Evolutionary conservation across 2,329 filamentous ascomycete species (phyloP).

Genomic region (Ploettnerulaceae sp.): DNA sequence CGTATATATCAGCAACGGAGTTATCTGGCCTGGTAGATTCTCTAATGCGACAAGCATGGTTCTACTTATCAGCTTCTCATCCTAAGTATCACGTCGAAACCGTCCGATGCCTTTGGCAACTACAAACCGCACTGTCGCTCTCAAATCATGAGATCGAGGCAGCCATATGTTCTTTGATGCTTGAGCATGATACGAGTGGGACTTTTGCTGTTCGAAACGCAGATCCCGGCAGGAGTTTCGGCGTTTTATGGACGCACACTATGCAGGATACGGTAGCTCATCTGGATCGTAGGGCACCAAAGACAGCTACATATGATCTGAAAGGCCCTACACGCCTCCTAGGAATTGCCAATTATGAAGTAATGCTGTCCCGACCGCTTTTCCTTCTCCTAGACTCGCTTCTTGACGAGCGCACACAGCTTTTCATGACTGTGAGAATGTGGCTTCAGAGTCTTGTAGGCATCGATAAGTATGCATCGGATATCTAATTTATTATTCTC

Average conservation of each 20-base stretch:
- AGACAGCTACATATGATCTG: conserved; percentile 37
- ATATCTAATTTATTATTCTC: neutral
- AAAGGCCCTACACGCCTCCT: conserved; percentile 41
- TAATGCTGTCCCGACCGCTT: conserved; percentile 74
- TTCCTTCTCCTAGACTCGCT: conserved; percentile 79
- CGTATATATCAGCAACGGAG: conserved; percentile 47
- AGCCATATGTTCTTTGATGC: conserved; percentile 65
- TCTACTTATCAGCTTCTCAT: conserved; percentile 70
- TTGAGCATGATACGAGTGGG: conserved; percentile 46
- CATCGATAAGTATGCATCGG: conserved; percentile 52
- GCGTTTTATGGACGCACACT: conserved; percentile 78
- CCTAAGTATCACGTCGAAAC: conserved; percentile 95
- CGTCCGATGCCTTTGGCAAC: conserved; percentile 77
- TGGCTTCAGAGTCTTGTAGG: conserved; percentile 71
- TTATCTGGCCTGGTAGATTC: conserved; percentile 60
- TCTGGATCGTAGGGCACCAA: conserved; percentile 46
- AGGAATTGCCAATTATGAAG: conserved; percentile 59
- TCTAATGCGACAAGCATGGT: conserved; percentile 72
- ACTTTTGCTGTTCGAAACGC: conserved; percentile 45
- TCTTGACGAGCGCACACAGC: conserved; percentile 64
- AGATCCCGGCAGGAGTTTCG: conserved; percentile 65
- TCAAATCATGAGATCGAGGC: conserved; percentile 74
- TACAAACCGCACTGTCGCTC: conserved; percentile 67
- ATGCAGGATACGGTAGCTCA: conserved; percentile 49
- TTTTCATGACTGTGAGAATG: conserved; percentile 69